Conservation (phyloP, 2,329 filamentous ascomycete genomes). For the Lanzia echinophila region DNA sequence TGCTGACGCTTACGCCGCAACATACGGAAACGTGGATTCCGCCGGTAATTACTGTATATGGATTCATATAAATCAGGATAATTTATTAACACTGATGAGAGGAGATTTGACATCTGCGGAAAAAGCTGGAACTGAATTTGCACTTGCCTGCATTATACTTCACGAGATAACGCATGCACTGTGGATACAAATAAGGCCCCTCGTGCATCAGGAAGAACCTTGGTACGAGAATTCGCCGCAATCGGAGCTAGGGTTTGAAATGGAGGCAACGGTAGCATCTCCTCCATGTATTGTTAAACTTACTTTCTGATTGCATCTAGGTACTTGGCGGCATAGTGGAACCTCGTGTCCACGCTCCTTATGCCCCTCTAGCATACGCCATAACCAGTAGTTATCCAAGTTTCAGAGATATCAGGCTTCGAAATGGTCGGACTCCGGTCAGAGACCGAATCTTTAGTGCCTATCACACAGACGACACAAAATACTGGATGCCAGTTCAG, state of each 20-base stretch:
- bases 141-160: background rate
- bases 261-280: background rate
- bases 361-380: conserved; percentile 1
- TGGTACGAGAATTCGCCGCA: conserved; percentile 1
- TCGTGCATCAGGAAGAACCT: background rate
- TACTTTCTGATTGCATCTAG: background rate
- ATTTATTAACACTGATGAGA: background rate
- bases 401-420: background rate
- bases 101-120: conserved; percentile 2
- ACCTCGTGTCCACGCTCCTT: background rate
- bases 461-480: background rate
- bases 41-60: background rate
- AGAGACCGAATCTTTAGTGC: background rate
- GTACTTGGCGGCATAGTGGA: conserved; percentile 4
- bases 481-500: conserved; percentile 2
- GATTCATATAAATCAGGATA: background rate
- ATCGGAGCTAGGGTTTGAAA: conserved; percentile 1
- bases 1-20: background rate
- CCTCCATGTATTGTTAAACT: background rate
- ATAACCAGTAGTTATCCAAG: background rate
- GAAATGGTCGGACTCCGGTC: background rate
- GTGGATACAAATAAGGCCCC: background rate
- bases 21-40: background rate
- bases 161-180: conserved; percentile 1
- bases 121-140: background rate